Evolutionary conservation across 306 rosid genomes (phyloP).

Genomic region (Glycine tomentella): DNA sequence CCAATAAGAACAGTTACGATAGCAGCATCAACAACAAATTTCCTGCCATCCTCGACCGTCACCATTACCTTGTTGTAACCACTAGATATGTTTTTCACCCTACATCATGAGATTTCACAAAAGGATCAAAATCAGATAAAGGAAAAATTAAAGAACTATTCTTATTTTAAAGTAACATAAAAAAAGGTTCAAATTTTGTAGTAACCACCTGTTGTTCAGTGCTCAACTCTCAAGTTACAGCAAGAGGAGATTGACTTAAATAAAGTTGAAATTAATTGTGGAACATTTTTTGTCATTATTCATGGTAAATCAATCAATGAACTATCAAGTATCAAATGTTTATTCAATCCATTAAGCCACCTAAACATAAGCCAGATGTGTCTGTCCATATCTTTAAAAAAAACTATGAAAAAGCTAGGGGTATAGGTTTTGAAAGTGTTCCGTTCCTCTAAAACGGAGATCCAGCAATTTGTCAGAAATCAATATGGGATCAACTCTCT

Average conservation of each 20-base stretch:
- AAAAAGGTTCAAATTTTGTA: neutral
- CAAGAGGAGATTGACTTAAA: neutral
- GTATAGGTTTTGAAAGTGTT: conserved; percentile 13
- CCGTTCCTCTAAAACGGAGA: too few species aligned
- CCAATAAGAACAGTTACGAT: conserved; percentile 73
- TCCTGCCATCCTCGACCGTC: conserved; percentile 67
- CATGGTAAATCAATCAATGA: conserved; percentile 24
- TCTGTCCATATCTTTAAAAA: neutral
- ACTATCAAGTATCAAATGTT: neutral
- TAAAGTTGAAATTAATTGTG: neutral
- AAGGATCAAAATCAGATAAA: conserved; percentile 40
- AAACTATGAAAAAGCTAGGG: neutral
- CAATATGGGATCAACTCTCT: too few species aligned
- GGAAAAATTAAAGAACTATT: neutral
- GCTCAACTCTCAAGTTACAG: neutral
- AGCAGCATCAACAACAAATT: conserved; percentile 61
- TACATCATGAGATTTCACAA: conserved; percentile 36
- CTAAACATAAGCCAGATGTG: neutral
- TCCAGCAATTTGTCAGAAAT: too few species aligned
- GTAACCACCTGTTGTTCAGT: neutral
- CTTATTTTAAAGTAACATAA: neutral
- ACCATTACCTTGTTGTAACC: conserved; percentile 71
- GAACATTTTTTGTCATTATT: neutral
- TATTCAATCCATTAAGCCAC: conserved; percentile 25
- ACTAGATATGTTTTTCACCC: conserved; percentile 61